Evolutionary conservation across 2,329 filamentous ascomycete genomes (phyloP).

Genomic region (Phaeosphaeria sp.): DNA sequence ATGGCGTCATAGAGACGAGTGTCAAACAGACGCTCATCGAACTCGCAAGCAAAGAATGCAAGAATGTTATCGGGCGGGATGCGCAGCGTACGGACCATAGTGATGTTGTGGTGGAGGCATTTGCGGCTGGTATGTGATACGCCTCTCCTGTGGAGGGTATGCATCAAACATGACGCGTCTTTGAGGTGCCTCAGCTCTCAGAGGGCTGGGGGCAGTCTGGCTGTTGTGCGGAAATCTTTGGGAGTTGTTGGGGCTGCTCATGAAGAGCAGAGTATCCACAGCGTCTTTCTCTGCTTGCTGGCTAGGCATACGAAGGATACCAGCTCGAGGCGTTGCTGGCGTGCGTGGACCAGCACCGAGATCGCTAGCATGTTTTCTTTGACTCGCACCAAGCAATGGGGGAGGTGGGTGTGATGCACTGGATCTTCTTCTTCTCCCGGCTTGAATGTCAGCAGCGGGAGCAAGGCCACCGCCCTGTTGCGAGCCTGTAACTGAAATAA

Average conservation of each 20-base stretch:
- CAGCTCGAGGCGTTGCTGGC: slow-evolving; percentile 45
- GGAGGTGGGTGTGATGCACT: slow-evolving; percentile 42
- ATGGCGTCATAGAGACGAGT: slow-evolving; percentile 11
- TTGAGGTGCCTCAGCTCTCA: slow-evolving; percentile 37
- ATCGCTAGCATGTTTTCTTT: slow-evolving; percentile 44
- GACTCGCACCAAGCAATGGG: slow-evolving; percentile 33
- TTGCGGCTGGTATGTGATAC: slow-evolving; percentile 26
- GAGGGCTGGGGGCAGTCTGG: slow-evolving; percentile 36
- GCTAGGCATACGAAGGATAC: slow-evolving; percentile 71
- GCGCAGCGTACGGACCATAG: slow-evolving; percentile 34
- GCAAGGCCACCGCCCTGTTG: slow-evolving; percentile 35
- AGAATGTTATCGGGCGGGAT: slow-evolving; percentile 31
- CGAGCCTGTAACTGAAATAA: slow-evolving; percentile 38
- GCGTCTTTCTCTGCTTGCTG: slow-evolving; percentile 80
- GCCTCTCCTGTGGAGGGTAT: slow-evolving; percentile 34
- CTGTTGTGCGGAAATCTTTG: slow-evolving; percentile 35
- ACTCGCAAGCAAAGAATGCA: background rate
- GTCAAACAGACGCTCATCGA: background rate
- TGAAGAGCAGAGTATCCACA: slow-evolving; percentile 79
- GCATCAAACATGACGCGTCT: slow-evolving; percentile 48
- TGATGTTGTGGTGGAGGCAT: slow-evolving; percentile 32
- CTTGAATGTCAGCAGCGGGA: slow-evolving; percentile 41
- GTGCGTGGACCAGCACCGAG: slow-evolving; percentile 33
- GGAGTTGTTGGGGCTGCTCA: slow-evolving; percentile 80
- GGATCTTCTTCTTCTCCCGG: slow-evolving; percentile 45